Conservation (phyloP, 2,329 filamentous ascomycete species). For the Fusarium humuli region DNA sequence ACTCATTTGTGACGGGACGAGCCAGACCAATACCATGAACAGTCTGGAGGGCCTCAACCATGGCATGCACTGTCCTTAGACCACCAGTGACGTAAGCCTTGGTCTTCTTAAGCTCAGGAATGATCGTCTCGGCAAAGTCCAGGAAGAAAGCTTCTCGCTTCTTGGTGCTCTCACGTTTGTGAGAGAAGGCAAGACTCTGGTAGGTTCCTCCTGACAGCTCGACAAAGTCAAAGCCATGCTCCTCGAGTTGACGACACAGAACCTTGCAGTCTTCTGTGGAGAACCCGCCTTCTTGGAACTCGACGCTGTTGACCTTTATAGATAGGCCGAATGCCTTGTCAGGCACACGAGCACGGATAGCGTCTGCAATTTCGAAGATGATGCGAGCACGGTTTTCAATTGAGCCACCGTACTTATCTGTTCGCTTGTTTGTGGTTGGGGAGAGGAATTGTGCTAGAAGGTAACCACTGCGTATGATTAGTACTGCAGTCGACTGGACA, state of each 20-base stretch:
- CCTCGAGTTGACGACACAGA: slow-evolving; percentile 61
- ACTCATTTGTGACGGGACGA: slow-evolving; percentile 46
- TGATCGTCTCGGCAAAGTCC: slow-evolving; percentile 68
- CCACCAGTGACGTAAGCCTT: slow-evolving; percentile 71
- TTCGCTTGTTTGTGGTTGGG: slow-evolving; percentile 61
- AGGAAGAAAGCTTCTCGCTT: slow-evolving; percentile 71
- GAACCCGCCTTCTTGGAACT: slow-evolving; percentile 67
- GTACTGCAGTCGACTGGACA: rapidly evolving
- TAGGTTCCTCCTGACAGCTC: slow-evolving; percentile 72
- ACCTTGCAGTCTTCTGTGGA: slow-evolving; percentile 62
- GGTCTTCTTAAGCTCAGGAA: slow-evolving; percentile 59
- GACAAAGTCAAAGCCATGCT: slow-evolving; percentile 65
- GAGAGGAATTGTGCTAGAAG: slow-evolving; percentile 66
- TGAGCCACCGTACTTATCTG: slow-evolving; percentile 62
- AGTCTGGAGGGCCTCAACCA: slow-evolving; percentile 67
- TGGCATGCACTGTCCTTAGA: slow-evolving; percentile 64
- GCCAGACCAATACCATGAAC: slow-evolving; percentile 71
- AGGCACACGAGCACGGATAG: slow-evolving; percentile 49
- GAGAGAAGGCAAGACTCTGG: slow-evolving; percentile 62
- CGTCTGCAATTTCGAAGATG: slow-evolving; percentile 57
- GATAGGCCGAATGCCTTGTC: slow-evolving; percentile 56
- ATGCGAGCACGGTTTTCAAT: slow-evolving; percentile 59
- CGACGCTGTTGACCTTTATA: slow-evolving; percentile 69
- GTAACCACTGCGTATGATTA: slow-evolving; percentile 54
- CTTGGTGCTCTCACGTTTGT: slow-evolving; percentile 65